Conservation (phyloP, 768 basidiomycete genomes). For the Boletus rubescentipes region DNA sequence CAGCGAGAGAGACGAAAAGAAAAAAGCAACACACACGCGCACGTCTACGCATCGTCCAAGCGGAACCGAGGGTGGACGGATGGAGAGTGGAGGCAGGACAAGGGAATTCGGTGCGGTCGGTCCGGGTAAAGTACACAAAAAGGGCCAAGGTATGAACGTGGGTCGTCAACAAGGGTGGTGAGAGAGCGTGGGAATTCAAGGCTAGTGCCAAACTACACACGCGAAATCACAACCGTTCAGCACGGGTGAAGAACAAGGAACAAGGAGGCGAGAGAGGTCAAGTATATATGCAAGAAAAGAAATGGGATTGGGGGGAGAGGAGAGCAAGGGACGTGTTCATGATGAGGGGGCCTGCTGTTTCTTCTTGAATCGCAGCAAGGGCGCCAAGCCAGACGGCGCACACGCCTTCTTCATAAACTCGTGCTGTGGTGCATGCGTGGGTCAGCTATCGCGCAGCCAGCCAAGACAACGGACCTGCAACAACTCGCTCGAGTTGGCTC, state of each 20-base stretch:
- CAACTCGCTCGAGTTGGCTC: conserved; percentile 86
- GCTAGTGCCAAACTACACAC: neutral
- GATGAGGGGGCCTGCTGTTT: conserved; percentile 50
- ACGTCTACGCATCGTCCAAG: neutral
- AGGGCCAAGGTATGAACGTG: neutral
- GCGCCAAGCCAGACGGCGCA: conserved; percentile 75
- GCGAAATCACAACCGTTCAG: neutral
- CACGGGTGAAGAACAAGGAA: neutral
- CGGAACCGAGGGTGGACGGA: neutral
- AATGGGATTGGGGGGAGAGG: neutral
- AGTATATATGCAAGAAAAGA: conserved; percentile 22
- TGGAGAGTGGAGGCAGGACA: no score
- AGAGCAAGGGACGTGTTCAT: conserved; percentile 12
- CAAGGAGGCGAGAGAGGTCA: neutral
- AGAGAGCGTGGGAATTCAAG: neutral
- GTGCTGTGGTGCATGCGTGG: conserved; percentile 55
- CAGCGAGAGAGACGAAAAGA: neutral
- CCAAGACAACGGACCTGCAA: conserved; percentile 60
- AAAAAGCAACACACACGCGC: no score
- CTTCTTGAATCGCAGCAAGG: conserved; percentile 77
- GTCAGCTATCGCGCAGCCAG: neutral
- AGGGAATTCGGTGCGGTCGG: neutral
- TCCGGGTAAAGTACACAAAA: neutral
- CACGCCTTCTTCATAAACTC: conserved; percentile 94
- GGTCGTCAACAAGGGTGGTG: neutral